Evolutionary conservation across 2,329 filamentous ascomycete species (phyloP), one percentile per base, ranked within the genome.

Genomic region (Penicillium corylophilum): DNA sequence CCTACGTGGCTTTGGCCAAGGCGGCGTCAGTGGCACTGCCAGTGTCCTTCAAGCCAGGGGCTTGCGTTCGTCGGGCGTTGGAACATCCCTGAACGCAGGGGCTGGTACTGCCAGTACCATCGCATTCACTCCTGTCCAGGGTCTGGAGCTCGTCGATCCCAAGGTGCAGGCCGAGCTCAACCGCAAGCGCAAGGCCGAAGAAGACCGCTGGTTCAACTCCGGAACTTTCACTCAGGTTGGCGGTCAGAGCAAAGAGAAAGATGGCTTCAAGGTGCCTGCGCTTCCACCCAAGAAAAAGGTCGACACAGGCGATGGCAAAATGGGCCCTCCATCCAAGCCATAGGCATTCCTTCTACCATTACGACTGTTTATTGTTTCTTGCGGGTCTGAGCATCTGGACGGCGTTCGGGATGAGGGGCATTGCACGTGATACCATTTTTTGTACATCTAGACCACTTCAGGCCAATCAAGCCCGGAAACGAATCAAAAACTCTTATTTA

Each of bases 171-270:
- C 90, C 7, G 91, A 96, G 75, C 82, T 95, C 70, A 91, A 82
- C 67, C 82, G 90, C 63, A 97, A 97, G 78, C 80, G 91, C 57
- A 95, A 96, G 70, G 92, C 90, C 0, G 94, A 97, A 58, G 90
- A 96, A 69, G 93, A 97, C 68, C 81, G 90, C 33, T 99, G 91
- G 87, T 99, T 99, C 78, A 95, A 94, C 73, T 89, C 90, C 42
- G 94, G 94, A n/a, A 92, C 90, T 0, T 99, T 99, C 67, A 96
- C 94, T 8, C 92, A 96, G 71, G 82, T 95, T 50, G 85, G 85
- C 9, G 61, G 59, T 39, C 66, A 71, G 50, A 66, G 56, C 47
- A 57, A 58, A 26, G 53, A 79, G 55, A 80, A 79, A 45, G 83
- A 79, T 10, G 87, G 84, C 1, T 96, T 96, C 80, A 95, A 92